These are phyloP conservation scores for Anthracocystis walkeri DNA, from an alignment of 1,284 basidiomycete genomes.

Conservation along the genomic window DNA sequence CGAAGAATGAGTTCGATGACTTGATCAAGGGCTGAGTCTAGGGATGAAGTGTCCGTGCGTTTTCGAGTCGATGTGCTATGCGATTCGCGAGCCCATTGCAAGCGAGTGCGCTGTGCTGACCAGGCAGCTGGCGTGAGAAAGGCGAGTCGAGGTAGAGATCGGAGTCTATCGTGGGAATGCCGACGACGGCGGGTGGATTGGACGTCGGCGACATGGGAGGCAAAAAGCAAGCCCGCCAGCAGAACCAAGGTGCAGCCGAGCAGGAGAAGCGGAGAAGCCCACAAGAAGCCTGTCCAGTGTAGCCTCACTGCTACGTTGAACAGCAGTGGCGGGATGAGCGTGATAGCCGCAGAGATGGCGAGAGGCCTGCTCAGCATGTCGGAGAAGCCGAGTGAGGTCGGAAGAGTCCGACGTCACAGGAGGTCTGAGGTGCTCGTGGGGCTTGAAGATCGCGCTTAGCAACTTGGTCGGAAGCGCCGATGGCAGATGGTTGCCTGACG, in stretches of 20 bases:
- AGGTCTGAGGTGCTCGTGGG: neutral
- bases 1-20: constrained; percentile 53
- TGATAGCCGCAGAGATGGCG: constrained; percentile 10
- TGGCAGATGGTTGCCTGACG: neutral
- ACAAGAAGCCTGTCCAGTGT: constrained; percentile 33
- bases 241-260: constrained; percentile 24
- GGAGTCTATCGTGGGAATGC: constrained; percentile 14
- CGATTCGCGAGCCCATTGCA: constrained; percentile 39
- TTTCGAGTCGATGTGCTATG: constrained; percentile 11
- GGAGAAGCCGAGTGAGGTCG: neutral
- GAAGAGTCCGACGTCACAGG: neutral
- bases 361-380: constrained; percentile 18
- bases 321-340: constrained; percentile 34
- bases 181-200: constrained; percentile 3
- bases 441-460: neutral
- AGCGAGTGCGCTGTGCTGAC: constrained; percentile 46
- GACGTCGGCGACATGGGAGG: constrained; percentile 28
- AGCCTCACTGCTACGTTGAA: constrained; percentile 21
- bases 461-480: constrained; percentile 15
- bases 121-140: constrained; percentile 47
- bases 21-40: constrained; percentile 27
- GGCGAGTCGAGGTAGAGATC: constrained; percentile 34
- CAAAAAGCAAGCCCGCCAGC: constrained; percentile 17
- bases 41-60: constrained; percentile 5
- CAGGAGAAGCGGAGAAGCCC: constrained; percentile 35